These are phyloP conservation scores for Peterozyma toletana DNA, from an alignment of 805 yeast genomes.

Conservation along the genomic window DNA sequence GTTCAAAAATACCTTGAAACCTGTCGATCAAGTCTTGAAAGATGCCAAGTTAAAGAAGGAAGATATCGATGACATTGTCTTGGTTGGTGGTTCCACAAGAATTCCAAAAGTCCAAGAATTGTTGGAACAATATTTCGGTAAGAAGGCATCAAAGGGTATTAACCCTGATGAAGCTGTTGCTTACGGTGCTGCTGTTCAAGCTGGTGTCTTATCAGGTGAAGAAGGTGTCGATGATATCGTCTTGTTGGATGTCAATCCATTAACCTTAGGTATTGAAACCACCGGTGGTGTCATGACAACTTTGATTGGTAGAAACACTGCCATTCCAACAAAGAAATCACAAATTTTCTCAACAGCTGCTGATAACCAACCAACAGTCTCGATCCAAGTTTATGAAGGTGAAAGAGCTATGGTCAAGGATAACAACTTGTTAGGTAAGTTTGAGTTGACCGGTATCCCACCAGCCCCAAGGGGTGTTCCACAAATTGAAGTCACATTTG, in stretches of 20 bases:
- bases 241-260: conserved; percentile 87
- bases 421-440: conserved; percentile 83
- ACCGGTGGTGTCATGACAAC: conserved; percentile 98
- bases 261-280: conserved; percentile 93
- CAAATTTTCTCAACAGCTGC: conserved; percentile 95
- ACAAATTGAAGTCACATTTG: conserved; percentile 86
- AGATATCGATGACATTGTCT: conserved; percentile 89
- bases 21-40: conserved; percentile 91
- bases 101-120: conserved; percentile 97
- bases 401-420: conserved; percentile 94
- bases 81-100: conserved; percentile 99
- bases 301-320: conserved; percentile 88
- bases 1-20: conserved; percentile 91
- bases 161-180: conserved; percentile 99
- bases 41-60: conserved; percentile 85
- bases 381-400: conserved; percentile 93
- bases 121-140: conserved; percentile 86
- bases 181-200: conserved; percentile 99
- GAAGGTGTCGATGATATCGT: conserved; percentile 88
- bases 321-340: conserved; percentile 92
- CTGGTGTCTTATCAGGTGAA: conserved; percentile 95
- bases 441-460: conserved; percentile 80
- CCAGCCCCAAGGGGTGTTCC: conserved; percentile 92
- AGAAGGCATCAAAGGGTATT: conserved; percentile 94
- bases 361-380: conserved; percentile 92